Evolutionary conservation across 257 asterid genomes (phyloP), one percentile per base, ranked within the genome.

Genomic region (Nemophila menziesii): DNA sequence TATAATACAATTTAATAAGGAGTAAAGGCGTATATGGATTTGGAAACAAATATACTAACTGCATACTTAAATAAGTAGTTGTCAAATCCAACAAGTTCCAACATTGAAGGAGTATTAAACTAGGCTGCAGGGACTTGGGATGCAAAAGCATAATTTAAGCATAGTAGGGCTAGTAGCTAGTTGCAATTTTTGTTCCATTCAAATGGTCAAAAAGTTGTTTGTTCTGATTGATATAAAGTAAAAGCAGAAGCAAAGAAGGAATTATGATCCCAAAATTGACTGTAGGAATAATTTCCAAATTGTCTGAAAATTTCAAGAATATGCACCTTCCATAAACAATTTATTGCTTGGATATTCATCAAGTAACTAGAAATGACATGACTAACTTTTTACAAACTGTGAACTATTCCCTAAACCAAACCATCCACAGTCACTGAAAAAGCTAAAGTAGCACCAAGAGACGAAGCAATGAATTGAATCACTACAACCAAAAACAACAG

Each of bases 271-370:
- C 64, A 54, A 43, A 57, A 43, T 62, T 54, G n/a, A 23, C 43
- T 39, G n/a, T 22, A n/a, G 52, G 49, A 55, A 61, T 65, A 48
- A 50, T 58, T 58, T 56, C 58, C 39, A 50, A 44, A 17, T 20
- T 16, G 46, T 60, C 21, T 58, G 54, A 56, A 66, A 20, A 47
- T 16, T 60, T 47, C 55, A 56, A 48, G 80, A 68, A 76, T 76
- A 72, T 72, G n/a, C n/a, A n/a, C 66, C 78, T 58, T 63, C 68
- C 72, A 59, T 63, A 47, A n/a, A 55, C 60, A 51, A n/a, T n/a
- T n/a, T n/a, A n/a, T n/a, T n/a, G 62, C 61, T 33, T 54, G 75
- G 68, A 71, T 68, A 75, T 65, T 62, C 80, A 58, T 47, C 11
- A 49, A 22, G 48, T 51, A 17, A 44, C 5, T 39, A 10, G 50